Evolutionary conservation across 2,329 filamentous ascomycete species (phyloP).

Genomic region (Phaeophleospora eucalypticola): DNA sequence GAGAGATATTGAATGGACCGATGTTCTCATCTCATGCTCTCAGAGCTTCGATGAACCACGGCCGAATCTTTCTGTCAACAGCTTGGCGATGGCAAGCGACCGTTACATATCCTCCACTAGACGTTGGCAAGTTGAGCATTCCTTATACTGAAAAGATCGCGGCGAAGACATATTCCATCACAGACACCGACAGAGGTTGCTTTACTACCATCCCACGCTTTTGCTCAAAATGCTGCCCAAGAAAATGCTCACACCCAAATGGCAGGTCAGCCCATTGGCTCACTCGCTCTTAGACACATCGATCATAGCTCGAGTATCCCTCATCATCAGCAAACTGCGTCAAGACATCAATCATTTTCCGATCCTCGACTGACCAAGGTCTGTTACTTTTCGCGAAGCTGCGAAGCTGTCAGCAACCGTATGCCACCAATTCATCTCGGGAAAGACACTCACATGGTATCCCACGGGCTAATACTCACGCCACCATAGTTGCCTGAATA

Average conservation of each 20-base stretch:
- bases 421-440: too few relatives aligned
- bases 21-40: too few relatives aligned
- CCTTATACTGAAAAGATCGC: too few relatives aligned
- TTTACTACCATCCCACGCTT: background rate
- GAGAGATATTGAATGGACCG: too few relatives aligned
- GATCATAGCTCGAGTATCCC: slow-evolving; percentile 18
- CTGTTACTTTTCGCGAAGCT: slow-evolving; percentile 19
- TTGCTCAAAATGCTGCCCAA: background rate
- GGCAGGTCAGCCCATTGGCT: too few relatives aligned
- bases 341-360: slow-evolving; percentile 11
- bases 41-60: too few relatives aligned
- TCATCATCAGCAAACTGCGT: slow-evolving; percentile 14
- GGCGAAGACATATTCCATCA: too few relatives aligned
- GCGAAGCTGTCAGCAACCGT: background rate
- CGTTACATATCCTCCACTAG: too few relatives aligned
- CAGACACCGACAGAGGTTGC: too few relatives aligned
- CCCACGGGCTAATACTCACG: slow-evolving; percentile 13
- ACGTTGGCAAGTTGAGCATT: too few relatives aligned
- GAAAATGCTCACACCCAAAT: background rate
- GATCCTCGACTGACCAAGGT: slow-evolving; percentile 13
- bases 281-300: slow-evolving; percentile 5
- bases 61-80: too few relatives aligned
- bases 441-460: slow-evolving; percentile 15
- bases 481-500: slow-evolving; percentile 10
- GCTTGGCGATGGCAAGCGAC: too few relatives aligned